Evolutionary conservation across 257 asterid genomes (phyloP).

Genomic region (Plantago ovata): DNA sequence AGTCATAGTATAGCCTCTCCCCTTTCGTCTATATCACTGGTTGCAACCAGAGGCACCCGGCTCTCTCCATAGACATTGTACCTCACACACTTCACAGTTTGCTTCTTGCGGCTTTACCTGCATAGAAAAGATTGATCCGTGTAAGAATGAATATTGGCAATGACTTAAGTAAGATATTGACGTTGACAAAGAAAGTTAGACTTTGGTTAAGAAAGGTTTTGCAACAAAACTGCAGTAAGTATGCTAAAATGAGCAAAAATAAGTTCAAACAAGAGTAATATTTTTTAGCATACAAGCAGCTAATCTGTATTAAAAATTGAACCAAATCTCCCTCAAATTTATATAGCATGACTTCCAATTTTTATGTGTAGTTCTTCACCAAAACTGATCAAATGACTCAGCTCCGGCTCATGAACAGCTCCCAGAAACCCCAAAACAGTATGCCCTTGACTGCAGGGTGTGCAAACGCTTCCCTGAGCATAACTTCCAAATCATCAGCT

Average conservation of each 20-base stretch:
- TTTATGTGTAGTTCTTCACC: too few species aligned
- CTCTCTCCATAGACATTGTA: slow-evolving; percentile 61
- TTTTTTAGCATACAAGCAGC: too few species aligned
- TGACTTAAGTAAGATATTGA: background rate
- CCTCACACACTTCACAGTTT: slow-evolving; percentile 76
- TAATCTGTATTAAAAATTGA: too few species aligned
- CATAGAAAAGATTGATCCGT: slow-evolving; percentile 39
- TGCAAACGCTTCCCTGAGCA: slow-evolving; percentile 85
- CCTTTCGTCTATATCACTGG: slow-evolving; percentile 74
- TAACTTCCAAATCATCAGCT: slow-evolving; percentile 83
- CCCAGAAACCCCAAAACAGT: slow-evolving; percentile 93
- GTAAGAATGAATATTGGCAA: slow-evolving; percentile 22
- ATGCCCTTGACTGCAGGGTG: slow-evolving; percentile 92
- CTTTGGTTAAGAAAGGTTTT: too few species aligned
- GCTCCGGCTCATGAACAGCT: slow-evolving; percentile 78
- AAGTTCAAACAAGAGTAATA: too few species aligned
- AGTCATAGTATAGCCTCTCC: slow-evolving; percentile 85
- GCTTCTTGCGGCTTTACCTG: slow-evolving; percentile 80
- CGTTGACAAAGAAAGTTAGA: too few species aligned
- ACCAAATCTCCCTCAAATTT: too few species aligned
- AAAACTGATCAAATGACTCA: too few species aligned
- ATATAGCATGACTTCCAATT: too few species aligned
- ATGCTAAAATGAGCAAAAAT: too few species aligned
- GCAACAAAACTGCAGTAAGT: too few species aligned
- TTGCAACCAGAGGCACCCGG: slow-evolving; percentile 63